phyloP scores from a whole-genome alignment of 306 rosid genomes.

The Vicia villosa region DNA sequence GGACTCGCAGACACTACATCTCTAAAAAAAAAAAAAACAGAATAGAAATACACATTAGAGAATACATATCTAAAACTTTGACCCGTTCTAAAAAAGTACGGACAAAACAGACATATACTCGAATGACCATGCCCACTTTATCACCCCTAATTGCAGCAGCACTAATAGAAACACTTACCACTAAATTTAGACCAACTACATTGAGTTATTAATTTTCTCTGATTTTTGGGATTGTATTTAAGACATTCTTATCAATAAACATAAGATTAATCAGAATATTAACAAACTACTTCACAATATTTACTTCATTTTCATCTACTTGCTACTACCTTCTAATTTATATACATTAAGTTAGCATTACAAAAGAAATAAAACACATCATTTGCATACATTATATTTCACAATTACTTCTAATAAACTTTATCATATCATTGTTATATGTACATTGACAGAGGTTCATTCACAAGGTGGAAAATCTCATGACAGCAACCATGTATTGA shows the following conservation, averaged over 20 bases:
- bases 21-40: too few relatives aligned
- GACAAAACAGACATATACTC: too few relatives aligned
- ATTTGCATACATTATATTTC: constrained; percentile 25
- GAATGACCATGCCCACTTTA: too few relatives aligned
- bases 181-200: constrained; percentile 63
- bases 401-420: constrained; percentile 37
- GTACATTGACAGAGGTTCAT: constrained; percentile 41
- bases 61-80: too few relatives aligned
- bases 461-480: constrained; percentile 13
- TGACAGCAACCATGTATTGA: constrained; percentile 36
- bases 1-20: too few relatives aligned
- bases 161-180: constrained; percentile 71
- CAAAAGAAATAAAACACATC: constrained; percentile 27
- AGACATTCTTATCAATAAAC: not conserved
- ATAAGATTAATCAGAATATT: too few relatives aligned
- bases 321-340: constrained; percentile 37
- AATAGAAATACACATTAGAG: too few relatives aligned
- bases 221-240: not conserved
- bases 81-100: too few relatives aligned
- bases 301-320: constrained; percentile 36
- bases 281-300: constrained; percentile 40
- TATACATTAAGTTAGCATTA: constrained; percentile 45
- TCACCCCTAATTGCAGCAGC: too few relatives aligned
- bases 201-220: constrained; percentile 14
- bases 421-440: constrained; percentile 35